These are phyloP conservation scores for Botryosphaeria dothidea DNA, from an alignment of 2,329 filamentous ascomycete species.

Conservation along the genomic window DNA sequence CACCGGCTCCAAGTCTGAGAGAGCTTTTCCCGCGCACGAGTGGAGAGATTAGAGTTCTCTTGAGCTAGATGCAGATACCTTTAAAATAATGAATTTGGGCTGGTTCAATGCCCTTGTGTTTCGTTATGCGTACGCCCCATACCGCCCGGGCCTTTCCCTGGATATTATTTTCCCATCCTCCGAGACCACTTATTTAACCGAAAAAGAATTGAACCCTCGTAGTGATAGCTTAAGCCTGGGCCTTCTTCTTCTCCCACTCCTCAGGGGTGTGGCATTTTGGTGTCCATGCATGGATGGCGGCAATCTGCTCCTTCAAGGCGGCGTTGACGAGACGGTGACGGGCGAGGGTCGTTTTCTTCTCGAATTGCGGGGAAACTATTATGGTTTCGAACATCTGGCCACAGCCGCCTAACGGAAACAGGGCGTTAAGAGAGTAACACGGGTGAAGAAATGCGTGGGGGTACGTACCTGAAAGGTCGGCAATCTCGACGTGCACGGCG, in stretches of 20 bases:
- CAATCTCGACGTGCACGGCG: slow-evolving; percentile 80
- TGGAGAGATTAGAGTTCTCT: slow-evolving; percentile 63
- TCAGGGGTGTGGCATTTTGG: slow-evolving; percentile 90
- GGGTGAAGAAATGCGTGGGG: background rate
- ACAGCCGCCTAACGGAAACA: slow-evolving; percentile 59
- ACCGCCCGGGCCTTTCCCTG: background rate
- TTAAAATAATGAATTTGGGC: background rate
- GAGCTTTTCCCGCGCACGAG: slow-evolving; percentile 64
- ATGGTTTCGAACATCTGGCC: slow-evolving; percentile 71
- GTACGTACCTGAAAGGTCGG: slow-evolving; percentile 82
- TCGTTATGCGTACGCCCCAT: background rate
- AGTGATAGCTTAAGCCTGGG: slow-evolving; percentile 25
- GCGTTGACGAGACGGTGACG: slow-evolving; percentile 84
- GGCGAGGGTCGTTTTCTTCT: slow-evolving; percentile 68
- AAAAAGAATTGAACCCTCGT: background rate
- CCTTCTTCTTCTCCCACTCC: slow-evolving; percentile 75
- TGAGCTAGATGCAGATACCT: slow-evolving; percentile 49
- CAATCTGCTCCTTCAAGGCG: slow-evolving; percentile 82
- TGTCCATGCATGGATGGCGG: slow-evolving; percentile 90
- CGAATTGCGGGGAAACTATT: slow-evolving; percentile 59
- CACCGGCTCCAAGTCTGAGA: slow-evolving; percentile 45
- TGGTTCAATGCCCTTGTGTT: background rate
- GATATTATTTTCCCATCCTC: background rate
- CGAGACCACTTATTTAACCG: background rate
- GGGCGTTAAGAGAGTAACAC: background rate